phyloP scores from a whole-genome alignment of 2,329 filamentous ascomycete species.

The Pyricularia sp. region DNA sequence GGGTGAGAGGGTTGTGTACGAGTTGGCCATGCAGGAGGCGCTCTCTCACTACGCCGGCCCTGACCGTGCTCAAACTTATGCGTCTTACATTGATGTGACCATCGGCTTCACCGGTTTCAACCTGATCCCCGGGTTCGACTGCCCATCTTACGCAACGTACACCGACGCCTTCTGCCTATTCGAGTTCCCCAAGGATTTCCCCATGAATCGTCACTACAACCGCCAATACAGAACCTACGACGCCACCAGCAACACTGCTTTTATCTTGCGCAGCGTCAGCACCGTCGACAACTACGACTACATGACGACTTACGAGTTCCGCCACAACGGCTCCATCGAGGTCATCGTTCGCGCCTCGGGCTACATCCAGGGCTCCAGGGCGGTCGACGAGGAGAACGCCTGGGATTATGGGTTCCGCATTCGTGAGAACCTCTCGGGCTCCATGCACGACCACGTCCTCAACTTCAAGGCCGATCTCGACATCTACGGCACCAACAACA shows the following conservation, averaged over 20 bases:
- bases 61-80: constrained; percentile 31
- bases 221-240: constrained; percentile 8
- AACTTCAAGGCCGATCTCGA: constrained; percentile 21
- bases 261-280: constrained; percentile 20
- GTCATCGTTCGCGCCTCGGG: constrained; percentile 19
- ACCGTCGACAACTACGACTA: constrained; percentile 25
- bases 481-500: constrained; percentile 16
- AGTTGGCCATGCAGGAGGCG: constrained; percentile 42
- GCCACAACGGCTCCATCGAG: constrained; percentile 17
- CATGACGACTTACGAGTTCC: constrained; percentile 15
- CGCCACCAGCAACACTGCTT: constrained; percentile 14
- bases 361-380: constrained; percentile 15
- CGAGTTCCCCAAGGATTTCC: constrained; percentile 34
- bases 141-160: constrained; percentile 35
- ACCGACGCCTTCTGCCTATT: constrained; percentile 44
- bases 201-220: constrained; percentile 18
- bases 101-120: constrained; percentile 34
- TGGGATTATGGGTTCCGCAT: constrained; percentile 16
- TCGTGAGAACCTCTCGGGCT: constrained; percentile 14
- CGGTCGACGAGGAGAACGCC: constrained; percentile 14
- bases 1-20: constrained; percentile 41
- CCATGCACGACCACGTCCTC: constrained; percentile 18
- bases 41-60: constrained; percentile 35
- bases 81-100: constrained; percentile 31
- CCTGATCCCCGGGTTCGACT: constrained; percentile 36